Evolutionary conservation across 1,284 basidiomycete genomes (phyloP).

Genomic region (Puccinia hordei): DNA sequence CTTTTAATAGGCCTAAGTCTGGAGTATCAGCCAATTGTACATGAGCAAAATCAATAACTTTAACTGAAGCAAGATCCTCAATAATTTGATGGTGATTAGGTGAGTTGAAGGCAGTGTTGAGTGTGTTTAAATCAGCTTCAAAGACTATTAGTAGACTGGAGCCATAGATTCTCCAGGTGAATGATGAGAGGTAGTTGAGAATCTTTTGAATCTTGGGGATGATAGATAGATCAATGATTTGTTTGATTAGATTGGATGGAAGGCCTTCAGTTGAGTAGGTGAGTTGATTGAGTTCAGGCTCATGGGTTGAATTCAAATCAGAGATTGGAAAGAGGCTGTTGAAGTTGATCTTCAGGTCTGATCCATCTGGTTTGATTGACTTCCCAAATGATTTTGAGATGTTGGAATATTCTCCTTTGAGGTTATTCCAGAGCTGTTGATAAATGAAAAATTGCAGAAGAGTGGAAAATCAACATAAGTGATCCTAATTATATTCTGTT

Average conservation of each 20-base stretch:
- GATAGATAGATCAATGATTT: conserved; percentile 18
- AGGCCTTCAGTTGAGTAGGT: conserved; percentile 12
- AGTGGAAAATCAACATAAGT: no score
- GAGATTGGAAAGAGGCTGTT: conserved; percentile 32
- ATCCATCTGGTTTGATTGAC: conserved; percentile 22
- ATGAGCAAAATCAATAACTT: conserved; percentile 47
- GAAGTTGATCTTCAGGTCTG: conserved; percentile 7
- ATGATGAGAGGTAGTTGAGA: conserved; percentile 3
- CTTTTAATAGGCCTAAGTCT: conserved; percentile 30
- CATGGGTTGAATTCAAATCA: background rate
- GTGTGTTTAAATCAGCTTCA: conserved; percentile 23
- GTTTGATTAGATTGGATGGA: conserved; percentile 4
- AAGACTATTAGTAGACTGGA: conserved; percentile 37
- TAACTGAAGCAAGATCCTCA: background rate
- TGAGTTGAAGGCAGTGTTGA: background rate
- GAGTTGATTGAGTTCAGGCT: background rate
- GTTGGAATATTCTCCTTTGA: background rate
- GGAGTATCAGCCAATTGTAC: conserved; percentile 6
- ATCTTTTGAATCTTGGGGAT: conserved; percentile 16
- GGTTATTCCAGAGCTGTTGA: conserved; percentile 35
- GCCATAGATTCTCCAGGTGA: conserved; percentile 43
- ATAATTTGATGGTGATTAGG: background rate
- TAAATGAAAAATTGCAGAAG: background rate
- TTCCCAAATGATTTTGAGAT: conserved; percentile 42
- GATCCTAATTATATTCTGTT: no score